Conservation (phyloP, 2,329 filamentous ascomycete genomes). For the Rhinocladiella similis region DNA sequence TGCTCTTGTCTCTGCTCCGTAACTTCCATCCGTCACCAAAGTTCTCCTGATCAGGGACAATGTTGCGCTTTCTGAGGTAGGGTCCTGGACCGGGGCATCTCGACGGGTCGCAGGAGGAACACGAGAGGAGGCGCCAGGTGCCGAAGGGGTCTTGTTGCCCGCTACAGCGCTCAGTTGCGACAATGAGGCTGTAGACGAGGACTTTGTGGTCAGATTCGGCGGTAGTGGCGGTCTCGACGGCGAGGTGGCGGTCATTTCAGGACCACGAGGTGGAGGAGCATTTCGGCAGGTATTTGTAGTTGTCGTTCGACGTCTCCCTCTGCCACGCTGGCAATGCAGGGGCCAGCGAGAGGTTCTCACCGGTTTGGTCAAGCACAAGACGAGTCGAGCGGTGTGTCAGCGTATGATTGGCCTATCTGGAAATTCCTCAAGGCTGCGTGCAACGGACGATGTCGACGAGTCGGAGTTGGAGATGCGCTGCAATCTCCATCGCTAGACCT, state of each 20-base stretch:
- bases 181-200: conserved; percentile 37
- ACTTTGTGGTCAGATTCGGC: conserved; percentile 29
- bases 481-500: neutral
- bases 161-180: conserved; percentile 18
- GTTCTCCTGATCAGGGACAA: conserved; percentile 76
- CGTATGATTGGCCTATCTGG: conserved; percentile 24
- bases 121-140: conserved; percentile 33
- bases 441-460: conserved; percentile 17
- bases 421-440: conserved; percentile 23
- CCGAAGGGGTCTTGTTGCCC: conserved; percentile 29
- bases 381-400: conserved; percentile 26
- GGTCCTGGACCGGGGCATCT: conserved; percentile 38
- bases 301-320: conserved; percentile 28
- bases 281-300: conserved; percentile 33
- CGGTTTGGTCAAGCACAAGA: conserved; percentile 18
- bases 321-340: conserved; percentile 36
- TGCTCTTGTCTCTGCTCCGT: conserved; percentile 56
- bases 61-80: conserved; percentile 76
- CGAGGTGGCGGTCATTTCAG: conserved; percentile 32
- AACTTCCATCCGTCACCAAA: conserved; percentile 58
- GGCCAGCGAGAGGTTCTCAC: conserved; percentile 31
- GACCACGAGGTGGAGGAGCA: conserved; percentile 18
- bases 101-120: conserved; percentile 33
- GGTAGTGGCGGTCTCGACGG: conserved; percentile 31
- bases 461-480: neutral